A percentile compares a stretch with the other conserved stretches of the same genome.
Conservation (phyloP, 106 monocot genomes). For the Apostasia ramifera region DNA sequence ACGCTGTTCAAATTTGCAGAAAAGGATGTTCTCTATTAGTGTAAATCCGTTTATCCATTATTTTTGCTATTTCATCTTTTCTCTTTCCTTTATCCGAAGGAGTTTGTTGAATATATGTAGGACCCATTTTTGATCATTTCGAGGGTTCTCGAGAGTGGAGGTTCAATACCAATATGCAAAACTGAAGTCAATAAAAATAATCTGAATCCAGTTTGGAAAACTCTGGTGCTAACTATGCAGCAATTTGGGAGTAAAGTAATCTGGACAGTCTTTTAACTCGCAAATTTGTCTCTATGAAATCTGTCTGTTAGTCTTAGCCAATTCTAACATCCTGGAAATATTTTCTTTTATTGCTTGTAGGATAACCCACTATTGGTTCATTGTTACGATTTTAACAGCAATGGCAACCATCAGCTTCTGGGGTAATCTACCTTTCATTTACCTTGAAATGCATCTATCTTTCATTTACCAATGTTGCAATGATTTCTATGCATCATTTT, state of each 20-base stretch:
- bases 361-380: slow-evolving; percentile 60
- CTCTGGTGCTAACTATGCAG: slow-evolving; percentile 36
- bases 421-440: slow-evolving; percentile 28
- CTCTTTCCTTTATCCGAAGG: not conserved
- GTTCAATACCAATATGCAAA: slow-evolving; percentile 52
- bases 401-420: slow-evolving; percentile 50
- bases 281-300: not conserved
- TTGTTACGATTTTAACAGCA: slow-evolving; percentile 65
- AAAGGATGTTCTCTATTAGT: slow-evolving; percentile 81
- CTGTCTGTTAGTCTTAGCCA: too few species aligned
- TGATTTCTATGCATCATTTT: not conserved
- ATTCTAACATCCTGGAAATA: not conserved
- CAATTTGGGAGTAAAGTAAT: slow-evolving; percentile 67
- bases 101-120: slow-evolving; percentile 21
- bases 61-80: not conserved
- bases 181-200: slow-evolving; percentile 61
- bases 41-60: slow-evolving; percentile 20
- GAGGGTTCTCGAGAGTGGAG: slow-evolving; percentile 41
- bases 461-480: too few species aligned
- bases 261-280: not conserved
- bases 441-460: not conserved
- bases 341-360: slow-evolving; percentile 32
- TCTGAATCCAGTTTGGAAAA: slow-evolving; percentile 68
- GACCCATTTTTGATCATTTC: slow-evolving; percentile 77
- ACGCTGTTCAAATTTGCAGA: slow-evolving; percentile 41